These are phyloP conservation scores for Capsicum chinense DNA, from an alignment of 257 asterid genomes.

Conservation along the genomic window DNA sequence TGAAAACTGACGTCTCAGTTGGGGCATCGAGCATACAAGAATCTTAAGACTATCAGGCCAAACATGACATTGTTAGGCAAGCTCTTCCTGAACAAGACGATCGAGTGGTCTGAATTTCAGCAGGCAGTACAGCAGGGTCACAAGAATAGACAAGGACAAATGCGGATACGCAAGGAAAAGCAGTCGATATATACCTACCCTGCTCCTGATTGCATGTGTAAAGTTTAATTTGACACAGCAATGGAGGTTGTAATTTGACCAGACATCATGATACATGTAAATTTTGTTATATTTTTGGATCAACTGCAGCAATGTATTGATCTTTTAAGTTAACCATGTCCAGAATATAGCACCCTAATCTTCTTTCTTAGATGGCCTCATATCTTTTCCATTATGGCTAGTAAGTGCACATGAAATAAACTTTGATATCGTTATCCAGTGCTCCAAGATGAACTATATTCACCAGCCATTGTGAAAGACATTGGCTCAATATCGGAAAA, in stretches of 20 bases:
- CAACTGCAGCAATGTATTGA: background rate
- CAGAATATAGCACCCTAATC: background rate
- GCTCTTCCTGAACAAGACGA: conserved; percentile 48
- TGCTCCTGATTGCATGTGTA: conserved; percentile 56
- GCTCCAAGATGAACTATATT: background rate
- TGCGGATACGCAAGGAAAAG: conserved; percentile 39
- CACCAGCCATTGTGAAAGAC: background rate
- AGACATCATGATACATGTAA: background rate
- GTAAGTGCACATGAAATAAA: background rate
- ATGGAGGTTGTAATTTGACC: background rate
- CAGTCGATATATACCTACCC: conserved; percentile 55
- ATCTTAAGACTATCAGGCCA: conserved; percentile 50
- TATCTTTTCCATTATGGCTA: background rate
- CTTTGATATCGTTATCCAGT: background rate
- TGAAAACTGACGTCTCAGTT: conserved; percentile 33
- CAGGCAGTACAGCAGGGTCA: conserved; percentile 47
- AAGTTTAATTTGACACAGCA: background rate
- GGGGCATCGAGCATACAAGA: conserved; percentile 48
- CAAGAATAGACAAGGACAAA: conserved; percentile 53
- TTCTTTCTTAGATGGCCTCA: background rate
- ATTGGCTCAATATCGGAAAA: background rate
- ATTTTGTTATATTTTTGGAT: background rate
- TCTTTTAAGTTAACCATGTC: background rate
- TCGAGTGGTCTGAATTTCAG: conserved; percentile 51
- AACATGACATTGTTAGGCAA: conserved; percentile 50